These are phyloP conservation scores for Coprinopsis strossmayeri DNA, from an alignment of 768 basidiomycete species.

Conservation along the genomic window DNA sequence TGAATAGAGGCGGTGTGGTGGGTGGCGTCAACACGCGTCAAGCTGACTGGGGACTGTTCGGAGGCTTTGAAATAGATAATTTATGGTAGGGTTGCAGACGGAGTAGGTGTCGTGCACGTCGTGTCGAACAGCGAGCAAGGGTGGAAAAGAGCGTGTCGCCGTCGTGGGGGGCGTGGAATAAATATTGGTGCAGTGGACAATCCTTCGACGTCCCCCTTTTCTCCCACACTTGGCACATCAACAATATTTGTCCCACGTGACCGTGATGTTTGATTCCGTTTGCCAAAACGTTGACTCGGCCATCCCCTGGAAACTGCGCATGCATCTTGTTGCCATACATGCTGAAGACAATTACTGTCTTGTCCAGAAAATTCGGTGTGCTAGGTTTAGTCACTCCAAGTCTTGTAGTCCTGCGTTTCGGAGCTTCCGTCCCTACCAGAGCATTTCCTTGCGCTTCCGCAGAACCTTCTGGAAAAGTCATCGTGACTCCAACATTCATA, in stretches of 20 bases:
- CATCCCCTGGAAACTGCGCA: neutral
- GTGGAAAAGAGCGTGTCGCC: conserved; percentile 7
- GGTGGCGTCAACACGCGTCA: conserved; percentile 8
- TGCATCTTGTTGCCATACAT: too few relatives aligned
- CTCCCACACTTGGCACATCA: conserved; percentile 28
- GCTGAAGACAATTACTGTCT: too few relatives aligned
- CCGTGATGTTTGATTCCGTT: conserved; percentile 23
- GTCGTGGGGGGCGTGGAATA: conserved; percentile 16
- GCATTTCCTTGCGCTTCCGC: too few relatives aligned
- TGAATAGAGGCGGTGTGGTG: conserved; percentile 17
- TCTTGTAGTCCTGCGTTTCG: too few relatives aligned
- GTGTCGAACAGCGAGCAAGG: conserved; percentile 19
- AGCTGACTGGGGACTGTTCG: conserved; percentile 8
- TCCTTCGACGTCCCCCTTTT: conserved; percentile 23
- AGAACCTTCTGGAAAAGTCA: too few relatives aligned
- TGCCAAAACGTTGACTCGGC: neutral
- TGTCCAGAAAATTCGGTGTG: too few relatives aligned
- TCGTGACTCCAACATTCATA: too few relatives aligned
- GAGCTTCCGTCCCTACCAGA: too few relatives aligned
- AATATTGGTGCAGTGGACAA: conserved; percentile 22
- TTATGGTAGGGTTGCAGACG: conserved; percentile 3
- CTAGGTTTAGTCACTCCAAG: too few relatives aligned
- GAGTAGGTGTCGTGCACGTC: conserved; percentile 18
- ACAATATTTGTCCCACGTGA: conserved; percentile 32
- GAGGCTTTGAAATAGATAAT: conserved; percentile 10